Evolutionary conservation across 2,329 filamentous ascomycete species (phyloP).

Genomic region (Trichoderma afroharzianum): DNA sequence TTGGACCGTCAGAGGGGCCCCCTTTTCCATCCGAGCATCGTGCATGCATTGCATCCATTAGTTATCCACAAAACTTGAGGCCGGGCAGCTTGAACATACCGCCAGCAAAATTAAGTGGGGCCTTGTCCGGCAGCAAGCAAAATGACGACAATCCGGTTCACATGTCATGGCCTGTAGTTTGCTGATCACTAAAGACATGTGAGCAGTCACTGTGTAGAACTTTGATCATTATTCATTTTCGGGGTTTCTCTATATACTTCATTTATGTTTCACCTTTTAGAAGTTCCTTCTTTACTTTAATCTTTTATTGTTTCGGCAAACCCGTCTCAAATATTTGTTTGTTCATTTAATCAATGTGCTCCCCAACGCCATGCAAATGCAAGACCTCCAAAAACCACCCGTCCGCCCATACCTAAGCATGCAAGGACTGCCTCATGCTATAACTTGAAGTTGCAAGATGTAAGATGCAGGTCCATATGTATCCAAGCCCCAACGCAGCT

Average conservation of each 20-base stretch:
- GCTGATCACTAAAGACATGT: not conserved
- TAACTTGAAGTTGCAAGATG: not conserved
- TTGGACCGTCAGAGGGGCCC: constrained; percentile 9
- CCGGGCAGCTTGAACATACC: not conserved
- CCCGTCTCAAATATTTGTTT: not conserved
- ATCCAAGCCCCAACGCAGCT: not conserved
- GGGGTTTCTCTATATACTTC: too few species aligned
- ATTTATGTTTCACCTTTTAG: not conserved
- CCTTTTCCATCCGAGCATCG: constrained; percentile 13
- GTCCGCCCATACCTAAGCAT: not conserved
- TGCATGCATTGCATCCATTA: constrained; percentile 9
- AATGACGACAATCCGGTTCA: not conserved
- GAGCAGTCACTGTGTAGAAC: not conserved
- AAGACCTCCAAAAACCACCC: not conserved
- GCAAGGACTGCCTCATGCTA: not conserved
- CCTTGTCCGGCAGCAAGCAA: constrained; percentile 35
- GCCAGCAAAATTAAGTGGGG: not conserved
- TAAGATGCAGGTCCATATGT: not conserved
- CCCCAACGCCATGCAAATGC: constrained; percentile 14
- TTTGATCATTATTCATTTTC: not conserved
- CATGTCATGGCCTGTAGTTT: not conserved
- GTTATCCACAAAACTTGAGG: not conserved
- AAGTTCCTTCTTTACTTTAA: not conserved
- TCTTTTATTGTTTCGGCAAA: not conserved
- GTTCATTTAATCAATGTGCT: not conserved